Percentiles rank a stretch among this genome's conserved stretches.
Evolutionary conservation across 441 rosid genomes (phyloP).

Genomic region (Erodium trifolium): DNA sequence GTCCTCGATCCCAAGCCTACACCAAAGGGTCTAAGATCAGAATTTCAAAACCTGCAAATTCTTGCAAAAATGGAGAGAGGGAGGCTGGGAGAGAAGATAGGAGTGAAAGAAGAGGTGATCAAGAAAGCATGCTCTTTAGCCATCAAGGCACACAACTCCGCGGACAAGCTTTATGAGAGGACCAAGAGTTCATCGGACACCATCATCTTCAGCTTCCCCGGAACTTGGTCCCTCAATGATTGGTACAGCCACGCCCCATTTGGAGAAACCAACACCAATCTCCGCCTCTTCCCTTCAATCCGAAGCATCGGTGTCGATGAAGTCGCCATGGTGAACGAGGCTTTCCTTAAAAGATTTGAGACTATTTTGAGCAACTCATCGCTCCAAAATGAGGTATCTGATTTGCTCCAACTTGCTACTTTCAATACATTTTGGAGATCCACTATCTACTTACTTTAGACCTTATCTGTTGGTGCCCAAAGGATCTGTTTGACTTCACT

Average conservation of each 20-base stretch:
- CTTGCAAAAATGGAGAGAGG: background rate
- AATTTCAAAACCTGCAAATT: too few relatives aligned
- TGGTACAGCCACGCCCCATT: constrained; percentile 37
- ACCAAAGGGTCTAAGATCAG: background rate
- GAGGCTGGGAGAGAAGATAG: constrained; percentile 22
- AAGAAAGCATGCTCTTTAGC: constrained; percentile 31
- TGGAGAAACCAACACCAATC: constrained; percentile 45
- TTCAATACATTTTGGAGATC: too few relatives aligned
- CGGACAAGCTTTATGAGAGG: constrained; percentile 28
- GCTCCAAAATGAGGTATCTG: constrained; percentile 35
- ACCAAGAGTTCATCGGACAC: constrained; percentile 16
- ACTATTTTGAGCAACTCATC: constrained; percentile 17
- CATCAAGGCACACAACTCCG: constrained; percentile 24
- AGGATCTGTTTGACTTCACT: background rate
- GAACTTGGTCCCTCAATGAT: constrained; percentile 35
- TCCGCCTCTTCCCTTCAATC: constrained; percentile 32
- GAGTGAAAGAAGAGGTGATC: constrained; percentile 33
- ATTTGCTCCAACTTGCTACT: background rate
- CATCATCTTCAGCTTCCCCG: constrained; percentile 41
- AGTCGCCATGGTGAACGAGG: constrained; percentile 47
- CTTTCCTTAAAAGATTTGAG: constrained; percentile 37
- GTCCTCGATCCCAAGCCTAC: background rate
- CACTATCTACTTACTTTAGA: background rate
- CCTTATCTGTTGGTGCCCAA: background rate
- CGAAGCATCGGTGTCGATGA: constrained; percentile 25